Conservation (phyloP, 2,329 filamentous ascomycete species). For the Sporothrix brasiliensis region DNA sequence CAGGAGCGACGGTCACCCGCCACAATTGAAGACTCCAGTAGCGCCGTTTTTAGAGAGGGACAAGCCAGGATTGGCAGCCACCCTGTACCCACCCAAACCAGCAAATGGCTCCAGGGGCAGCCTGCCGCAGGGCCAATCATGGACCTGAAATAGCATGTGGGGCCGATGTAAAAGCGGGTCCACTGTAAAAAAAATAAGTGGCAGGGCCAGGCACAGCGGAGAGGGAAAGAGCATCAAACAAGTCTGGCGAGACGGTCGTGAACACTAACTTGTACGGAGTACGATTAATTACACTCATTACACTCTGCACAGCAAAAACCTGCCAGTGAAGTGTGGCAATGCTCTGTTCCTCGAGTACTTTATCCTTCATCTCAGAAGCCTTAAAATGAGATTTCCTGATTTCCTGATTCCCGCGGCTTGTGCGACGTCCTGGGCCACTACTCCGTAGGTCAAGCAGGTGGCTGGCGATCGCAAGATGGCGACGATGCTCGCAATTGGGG, state of each 20-base stretch:
- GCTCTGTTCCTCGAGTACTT: not conserved
- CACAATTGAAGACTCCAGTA: not conserved
- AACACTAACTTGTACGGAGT: too few species aligned
- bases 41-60: conserved; percentile 16
- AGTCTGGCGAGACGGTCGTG: not conserved
- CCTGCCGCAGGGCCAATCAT: conserved; percentile 3
- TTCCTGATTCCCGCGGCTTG: not conserved
- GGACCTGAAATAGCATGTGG: not conserved
- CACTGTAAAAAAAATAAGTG: not conserved
- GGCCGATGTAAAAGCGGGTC: conserved; percentile 17
- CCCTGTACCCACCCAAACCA: conserved; percentile 14
- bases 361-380: conserved; percentile 2
- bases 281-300: not conserved
- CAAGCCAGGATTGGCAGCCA: not conserved
- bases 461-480: not conserved
- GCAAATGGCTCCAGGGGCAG: conserved; percentile 27
- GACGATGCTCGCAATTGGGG: not conserved
- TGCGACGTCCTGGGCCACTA: not conserved
- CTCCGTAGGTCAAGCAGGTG: not conserved
- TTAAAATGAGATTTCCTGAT: not conserved
- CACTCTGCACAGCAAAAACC: conserved; percentile 5
- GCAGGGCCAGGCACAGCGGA: conserved; percentile 11
- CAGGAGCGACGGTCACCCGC: not conserved
- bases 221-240: conserved; percentile 3
- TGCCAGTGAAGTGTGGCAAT: conserved; percentile 13